Conservation (phyloP, 495 filamentous ascomycete genomes). For the Choiromyces venosus region DNA sequence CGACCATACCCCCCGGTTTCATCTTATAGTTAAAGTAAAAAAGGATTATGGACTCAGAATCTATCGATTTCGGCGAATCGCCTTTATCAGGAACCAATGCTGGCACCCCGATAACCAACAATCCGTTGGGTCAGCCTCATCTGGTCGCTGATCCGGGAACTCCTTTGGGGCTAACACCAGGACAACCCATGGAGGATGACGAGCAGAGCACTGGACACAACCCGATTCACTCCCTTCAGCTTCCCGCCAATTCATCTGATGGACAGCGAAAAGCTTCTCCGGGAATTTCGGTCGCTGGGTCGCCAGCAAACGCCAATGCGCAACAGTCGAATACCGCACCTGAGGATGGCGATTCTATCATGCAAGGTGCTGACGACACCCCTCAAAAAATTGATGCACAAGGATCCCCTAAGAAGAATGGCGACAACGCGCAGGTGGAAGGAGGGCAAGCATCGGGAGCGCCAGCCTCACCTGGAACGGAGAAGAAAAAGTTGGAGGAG, state of each 20-base stretch:
- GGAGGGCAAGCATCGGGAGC: constrained; percentile 19
- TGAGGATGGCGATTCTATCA: constrained; percentile 41
- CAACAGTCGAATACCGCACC: constrained; percentile 24
- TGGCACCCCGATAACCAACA: constrained; percentile 27
- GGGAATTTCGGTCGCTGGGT: constrained; percentile 21
- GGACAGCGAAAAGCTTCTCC: constrained; percentile 21
- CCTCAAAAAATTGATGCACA: neutral
- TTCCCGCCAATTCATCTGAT: constrained; percentile 14
- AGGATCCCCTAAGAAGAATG: constrained; percentile 32
- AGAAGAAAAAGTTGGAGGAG: constrained; percentile 73
- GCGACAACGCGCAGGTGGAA: constrained; percentile 21
- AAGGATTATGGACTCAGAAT: constrained; percentile 30
- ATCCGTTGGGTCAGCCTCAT: constrained; percentile 28
- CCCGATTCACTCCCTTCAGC: constrained; percentile 22
- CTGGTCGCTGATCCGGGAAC: constrained; percentile 29
- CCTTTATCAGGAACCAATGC: constrained; percentile 36
- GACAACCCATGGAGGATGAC: constrained; percentile 38
- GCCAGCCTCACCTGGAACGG: constrained; percentile 33
- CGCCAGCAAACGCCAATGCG: constrained; percentile 23
- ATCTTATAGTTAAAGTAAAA: neutral
- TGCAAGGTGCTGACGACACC: constrained; percentile 42
- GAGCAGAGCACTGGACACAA: constrained; percentile 35
- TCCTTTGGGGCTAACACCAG: constrained; percentile 26
- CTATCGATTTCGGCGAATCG: constrained; percentile 37
- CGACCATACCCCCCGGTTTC: neutral